Conservation (phyloP, 2,329 filamentous ascomycete species). For the Stemphylium beticola region DNA sequence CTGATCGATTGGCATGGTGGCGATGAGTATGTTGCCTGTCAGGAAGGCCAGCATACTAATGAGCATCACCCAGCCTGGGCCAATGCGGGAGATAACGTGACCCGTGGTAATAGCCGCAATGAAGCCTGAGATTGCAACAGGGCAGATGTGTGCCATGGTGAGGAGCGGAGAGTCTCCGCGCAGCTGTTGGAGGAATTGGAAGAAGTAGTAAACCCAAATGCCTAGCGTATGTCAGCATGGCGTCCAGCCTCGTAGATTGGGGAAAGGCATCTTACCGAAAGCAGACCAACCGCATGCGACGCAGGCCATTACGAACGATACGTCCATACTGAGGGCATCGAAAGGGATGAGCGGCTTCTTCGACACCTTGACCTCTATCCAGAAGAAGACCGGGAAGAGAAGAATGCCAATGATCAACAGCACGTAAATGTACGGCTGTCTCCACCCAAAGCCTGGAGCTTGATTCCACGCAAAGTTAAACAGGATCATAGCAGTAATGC, state of each 20-base stretch:
- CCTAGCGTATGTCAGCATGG: constrained; percentile 10
- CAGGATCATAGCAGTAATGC: constrained; percentile 62
- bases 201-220: constrained; percentile 44
- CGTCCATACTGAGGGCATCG: constrained; percentile 55
- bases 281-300: constrained; percentile 53
- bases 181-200: constrained; percentile 36
- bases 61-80: constrained; percentile 41
- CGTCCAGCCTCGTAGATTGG: too few relatives aligned
- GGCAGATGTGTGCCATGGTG: constrained; percentile 32
- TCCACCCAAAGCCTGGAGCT: constrained; percentile 66
- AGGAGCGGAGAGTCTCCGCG: constrained; percentile 35
- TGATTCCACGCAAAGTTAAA: constrained; percentile 74
- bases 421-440: constrained; percentile 61
- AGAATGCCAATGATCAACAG: constrained; percentile 64
- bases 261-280: constrained; percentile 32
- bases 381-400: constrained; percentile 62
- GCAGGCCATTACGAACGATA: constrained; percentile 63
- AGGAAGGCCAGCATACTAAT: constrained; percentile 40
- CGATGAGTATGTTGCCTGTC: constrained; percentile 48
- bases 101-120: constrained; percentile 43
- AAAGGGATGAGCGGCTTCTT: constrained; percentile 65
- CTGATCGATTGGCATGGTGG: constrained; percentile 49
- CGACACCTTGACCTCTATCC: constrained; percentile 56
- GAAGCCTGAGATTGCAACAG: constrained; percentile 38
- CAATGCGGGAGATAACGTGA: constrained; percentile 36